Evolutionary conservation across 2,329 filamentous ascomycete species (phyloP).

Genomic region (Ceratocystis eucalypticola): DNA sequence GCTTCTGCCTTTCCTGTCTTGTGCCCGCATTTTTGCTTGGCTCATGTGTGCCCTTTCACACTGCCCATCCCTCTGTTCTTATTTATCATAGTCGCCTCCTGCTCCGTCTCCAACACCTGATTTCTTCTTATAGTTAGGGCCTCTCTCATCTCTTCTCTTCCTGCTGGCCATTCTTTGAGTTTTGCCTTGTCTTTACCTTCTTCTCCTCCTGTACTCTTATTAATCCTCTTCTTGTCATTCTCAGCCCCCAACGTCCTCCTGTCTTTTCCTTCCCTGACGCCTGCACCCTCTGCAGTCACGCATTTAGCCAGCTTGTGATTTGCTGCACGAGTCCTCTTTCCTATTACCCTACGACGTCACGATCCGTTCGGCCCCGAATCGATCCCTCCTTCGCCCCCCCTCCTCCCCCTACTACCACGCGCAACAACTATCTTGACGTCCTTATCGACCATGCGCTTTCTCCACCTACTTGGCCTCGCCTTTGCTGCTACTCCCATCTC

Average conservation of each 20-base stretch:
- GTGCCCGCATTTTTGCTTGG: not conserved
- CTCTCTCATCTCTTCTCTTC: too few species aligned
- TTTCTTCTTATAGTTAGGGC: too few species aligned
- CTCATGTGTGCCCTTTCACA: not conserved
- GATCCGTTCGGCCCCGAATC: not conserved
- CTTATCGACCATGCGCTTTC: conserved; percentile 16
- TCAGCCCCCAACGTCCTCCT: not conserved
- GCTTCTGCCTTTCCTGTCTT: not conserved
- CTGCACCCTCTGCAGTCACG: not conserved
- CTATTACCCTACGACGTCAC: not conserved
- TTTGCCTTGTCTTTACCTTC: not conserved
- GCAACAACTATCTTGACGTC: not conserved
- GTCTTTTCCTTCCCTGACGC: not conserved
- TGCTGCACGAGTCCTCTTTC: too few species aligned
- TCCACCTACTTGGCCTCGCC: conserved; percentile 14
- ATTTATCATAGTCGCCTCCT: not conserved
- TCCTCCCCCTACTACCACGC: not conserved
- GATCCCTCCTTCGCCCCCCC: not conserved
- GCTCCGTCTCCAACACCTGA: not conserved
- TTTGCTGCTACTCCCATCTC: conserved; percentile 15
- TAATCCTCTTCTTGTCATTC: not conserved
- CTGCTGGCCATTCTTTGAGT: too few species aligned
- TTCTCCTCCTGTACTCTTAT: not conserved
- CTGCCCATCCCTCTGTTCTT: not conserved
- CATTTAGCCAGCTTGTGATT: not conserved